phyloP scores from a whole-genome alignment of 345 rosid genomes.

The Ailanthus altissimus region DNA sequence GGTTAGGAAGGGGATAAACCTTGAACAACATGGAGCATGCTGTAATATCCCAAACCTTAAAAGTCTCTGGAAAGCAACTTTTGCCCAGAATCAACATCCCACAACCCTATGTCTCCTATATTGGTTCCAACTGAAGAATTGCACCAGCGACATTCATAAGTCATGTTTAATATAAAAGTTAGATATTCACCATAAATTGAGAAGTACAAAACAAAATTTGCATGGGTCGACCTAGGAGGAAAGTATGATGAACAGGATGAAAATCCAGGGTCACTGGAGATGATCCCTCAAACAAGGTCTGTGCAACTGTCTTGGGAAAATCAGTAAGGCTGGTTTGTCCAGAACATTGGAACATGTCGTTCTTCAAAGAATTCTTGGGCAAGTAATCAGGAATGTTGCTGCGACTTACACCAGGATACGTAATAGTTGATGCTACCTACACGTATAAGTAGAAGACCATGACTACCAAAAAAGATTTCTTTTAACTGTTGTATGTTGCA shows the following conservation, averaged over 20 bases:
- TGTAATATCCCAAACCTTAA: constrained; percentile 65
- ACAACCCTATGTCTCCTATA: constrained; percentile 55
- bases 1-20: constrained; percentile 39
- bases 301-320: constrained; percentile 56
- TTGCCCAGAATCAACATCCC: constrained; percentile 61
- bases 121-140: constrained; percentile 60
- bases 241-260: constrained; percentile 64
- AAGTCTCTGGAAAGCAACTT: constrained; percentile 48
- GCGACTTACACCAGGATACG: constrained; percentile 23
- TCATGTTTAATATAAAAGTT: background rate
- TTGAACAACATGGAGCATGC: constrained; percentile 48
- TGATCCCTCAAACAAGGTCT: constrained; percentile 51
- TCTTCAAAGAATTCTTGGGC: constrained; percentile 24
- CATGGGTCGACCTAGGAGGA: constrained; percentile 61
- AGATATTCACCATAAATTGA: constrained; percentile 9
- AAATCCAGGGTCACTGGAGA: constrained; percentile 75
- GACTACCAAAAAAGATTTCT: background rate
- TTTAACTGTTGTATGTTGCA: constrained; percentile 4
- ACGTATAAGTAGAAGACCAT: background rate
- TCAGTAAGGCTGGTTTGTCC: constrained; percentile 24
- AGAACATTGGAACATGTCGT: background rate
- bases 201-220: background rate
- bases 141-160: constrained; percentile 17
- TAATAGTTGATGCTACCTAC: constrained; percentile 32
- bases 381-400: constrained; percentile 26